Evolutionary conservation across 1,284 basidiomycete species (phyloP).

Genomic region (Mrakiaceae sp.): DNA sequence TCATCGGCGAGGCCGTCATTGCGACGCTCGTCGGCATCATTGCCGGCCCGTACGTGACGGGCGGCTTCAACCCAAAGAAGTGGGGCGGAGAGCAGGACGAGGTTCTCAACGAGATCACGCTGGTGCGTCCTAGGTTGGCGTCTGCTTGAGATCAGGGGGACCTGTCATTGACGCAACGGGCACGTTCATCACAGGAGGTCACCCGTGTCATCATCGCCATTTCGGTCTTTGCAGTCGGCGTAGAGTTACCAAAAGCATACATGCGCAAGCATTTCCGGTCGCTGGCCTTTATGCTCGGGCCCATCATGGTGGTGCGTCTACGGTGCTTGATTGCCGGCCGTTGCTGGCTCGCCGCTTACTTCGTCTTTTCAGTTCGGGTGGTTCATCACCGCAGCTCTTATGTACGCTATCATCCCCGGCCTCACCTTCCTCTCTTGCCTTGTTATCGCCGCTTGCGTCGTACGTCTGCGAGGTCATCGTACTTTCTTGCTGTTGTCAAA

Average conservation of each 20-base stretch:
- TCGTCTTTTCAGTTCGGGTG: constrained; percentile 47
- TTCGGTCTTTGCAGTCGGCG: constrained; percentile 95
- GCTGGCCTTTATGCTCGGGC: constrained; percentile 71
- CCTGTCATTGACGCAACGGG: too few species aligned
- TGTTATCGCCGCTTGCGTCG: constrained; percentile 84
- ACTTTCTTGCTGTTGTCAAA: constrained; percentile 36
- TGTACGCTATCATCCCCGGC: constrained; percentile 76
- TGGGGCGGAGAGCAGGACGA: constrained; percentile 56
- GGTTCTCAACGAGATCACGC: constrained; percentile 56
- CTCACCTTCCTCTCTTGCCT: constrained; percentile 77
- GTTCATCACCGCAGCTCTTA: constrained; percentile 75
- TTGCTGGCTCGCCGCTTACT: neutral
- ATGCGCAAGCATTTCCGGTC: constrained; percentile 84
- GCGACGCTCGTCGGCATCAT: constrained; percentile 48
- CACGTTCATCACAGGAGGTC: constrained; percentile 45
- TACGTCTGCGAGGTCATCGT: constrained; percentile 56
- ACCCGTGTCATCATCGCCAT: constrained; percentile 93
- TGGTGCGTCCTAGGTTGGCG: constrained; percentile 28
- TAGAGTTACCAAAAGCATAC: constrained; percentile 76
- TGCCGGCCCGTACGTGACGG: constrained; percentile 70
- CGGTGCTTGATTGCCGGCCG: neutral
- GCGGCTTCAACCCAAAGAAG: constrained; percentile 70
- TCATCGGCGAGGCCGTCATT: constrained; percentile 93
- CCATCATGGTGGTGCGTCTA: constrained; percentile 52
- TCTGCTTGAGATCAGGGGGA: neutral